phyloP scores from a whole-genome alignment of 2,329 filamentous ascomycete genomes.

The Ceratocystis huliohia region DNA sequence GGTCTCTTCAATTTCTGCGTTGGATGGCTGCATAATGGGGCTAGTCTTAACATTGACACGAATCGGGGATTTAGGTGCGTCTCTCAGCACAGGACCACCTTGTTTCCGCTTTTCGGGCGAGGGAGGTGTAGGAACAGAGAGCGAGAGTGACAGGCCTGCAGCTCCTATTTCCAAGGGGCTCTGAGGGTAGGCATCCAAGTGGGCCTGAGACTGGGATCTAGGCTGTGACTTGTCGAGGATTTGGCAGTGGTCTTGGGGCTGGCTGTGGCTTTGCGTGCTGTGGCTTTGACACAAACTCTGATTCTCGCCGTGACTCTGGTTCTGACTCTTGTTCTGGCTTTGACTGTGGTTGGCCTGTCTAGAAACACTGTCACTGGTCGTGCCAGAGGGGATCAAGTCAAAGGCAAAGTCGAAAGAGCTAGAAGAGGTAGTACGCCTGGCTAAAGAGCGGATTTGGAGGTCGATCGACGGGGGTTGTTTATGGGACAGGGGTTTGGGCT shows the following conservation, averaged over 20 bases:
- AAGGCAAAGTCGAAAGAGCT: neutral
- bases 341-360: neutral
- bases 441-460: neutral
- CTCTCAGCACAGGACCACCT: conserved; percentile 36
- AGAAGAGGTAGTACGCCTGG: neutral
- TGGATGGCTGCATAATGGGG: conserved; percentile 17
- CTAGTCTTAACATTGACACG: conserved; percentile 28
- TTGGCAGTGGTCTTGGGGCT: neutral
- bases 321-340: neutral
- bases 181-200: conserved; percentile 5
- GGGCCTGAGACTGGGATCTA: conserved; percentile 4
- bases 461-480: neutral
- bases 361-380: neutral
- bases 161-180: neutral
- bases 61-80: conserved; percentile 44
- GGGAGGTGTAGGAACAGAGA: neutral
- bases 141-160: neutral
- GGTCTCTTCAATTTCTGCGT: conserved; percentile 19
- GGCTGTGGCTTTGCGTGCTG: neutral
- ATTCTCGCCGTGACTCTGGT: neutral
- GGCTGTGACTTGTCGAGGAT: neutral
- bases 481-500: neutral
- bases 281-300: neutral
- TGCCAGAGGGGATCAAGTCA: neutral
- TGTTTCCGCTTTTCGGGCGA: conserved; percentile 8